Base-by-base conservation (phyloP, 257 asterid genomes). In the Parsonsia alboflavescens region DNA sequence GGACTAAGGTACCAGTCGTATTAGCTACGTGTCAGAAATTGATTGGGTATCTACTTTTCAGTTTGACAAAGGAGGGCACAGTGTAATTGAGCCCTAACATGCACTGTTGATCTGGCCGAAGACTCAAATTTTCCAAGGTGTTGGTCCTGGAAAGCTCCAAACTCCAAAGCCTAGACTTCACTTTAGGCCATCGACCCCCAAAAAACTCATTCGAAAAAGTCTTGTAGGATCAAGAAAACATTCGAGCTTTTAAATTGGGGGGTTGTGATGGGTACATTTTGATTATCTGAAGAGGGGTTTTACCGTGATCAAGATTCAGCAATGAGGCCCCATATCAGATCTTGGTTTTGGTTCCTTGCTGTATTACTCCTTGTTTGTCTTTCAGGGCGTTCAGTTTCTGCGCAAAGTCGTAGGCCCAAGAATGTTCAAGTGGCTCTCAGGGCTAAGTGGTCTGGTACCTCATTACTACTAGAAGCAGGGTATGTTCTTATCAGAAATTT, bases 401-500 rank as follows among this genome's bases (percentile, higher is more conserved):
- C 90, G 21, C 82, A 74, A 83, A 86, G 73, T 76, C 92, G 89
- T 59, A 81, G 84, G 48, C 97, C 97, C 52, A 95, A 95, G 88
- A 95, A 95, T 78, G 97, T 95, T 81, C 98, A 92, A 87, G 98
- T 92, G 75, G 96, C 98, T 74, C 96, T 95, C 72, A 84, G 89
- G 78, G 98, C 99, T 80, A 92, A 92, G 89, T 95, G 99, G 99
- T 65, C 98, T 56, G 98, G 97, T 74, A 90, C 99, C 59, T 90
- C 99, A 39, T 77, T 95, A 71, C 94, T 92, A 77, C 59, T 92
- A 26, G 99, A 92, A 85, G 99, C 98, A 66, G 98, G 99, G 99
- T 95, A 87, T 71, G 84, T 53, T 41, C 65, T 76, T 75, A 44
- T 67, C 10, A 45, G 11, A 33, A 28, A 22, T 56, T 49, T 48